Evolutionary conservation across 345 rosid genomes (phyloP).

Genomic region (Pistacia integerrima): DNA sequence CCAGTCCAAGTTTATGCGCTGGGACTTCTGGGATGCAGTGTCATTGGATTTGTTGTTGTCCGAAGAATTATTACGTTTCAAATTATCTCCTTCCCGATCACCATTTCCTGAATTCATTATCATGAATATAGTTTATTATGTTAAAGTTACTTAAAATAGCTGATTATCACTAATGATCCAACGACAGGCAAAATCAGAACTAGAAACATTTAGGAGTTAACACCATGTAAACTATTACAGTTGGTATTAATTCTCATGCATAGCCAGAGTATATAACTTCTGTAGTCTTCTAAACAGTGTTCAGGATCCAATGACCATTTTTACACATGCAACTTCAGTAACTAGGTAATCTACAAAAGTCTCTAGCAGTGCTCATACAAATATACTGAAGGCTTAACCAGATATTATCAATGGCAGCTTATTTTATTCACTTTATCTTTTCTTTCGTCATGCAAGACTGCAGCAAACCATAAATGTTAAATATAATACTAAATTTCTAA

Average conservation of each 20-base stretch:
- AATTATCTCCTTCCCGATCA: slow-evolving; percentile 58
- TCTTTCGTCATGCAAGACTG: background rate
- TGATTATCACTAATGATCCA: background rate
- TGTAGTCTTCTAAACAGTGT: background rate
- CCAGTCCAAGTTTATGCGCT: slow-evolving; percentile 59
- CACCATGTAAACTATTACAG: background rate
- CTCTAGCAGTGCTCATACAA: no score
- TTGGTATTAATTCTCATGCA: background rate
- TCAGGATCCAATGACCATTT: background rate
- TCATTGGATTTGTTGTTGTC: slow-evolving; percentile 61
- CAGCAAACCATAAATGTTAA: background rate
- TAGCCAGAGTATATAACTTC: background rate
- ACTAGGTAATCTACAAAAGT: background rate
- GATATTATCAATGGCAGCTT: background rate
- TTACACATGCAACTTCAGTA: background rate
- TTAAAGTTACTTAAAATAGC: background rate
- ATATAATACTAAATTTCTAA: background rate
- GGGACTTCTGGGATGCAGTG: slow-evolving; percentile 54
- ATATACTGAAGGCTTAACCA: background rate
- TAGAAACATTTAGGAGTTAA: background rate
- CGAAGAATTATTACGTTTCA: slow-evolving; percentile 53
- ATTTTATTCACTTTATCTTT: background rate
- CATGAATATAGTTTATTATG: background rate
- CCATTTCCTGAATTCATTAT: slow-evolving; percentile 47
- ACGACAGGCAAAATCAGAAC: slow-evolving; percentile 1